Evolutionary conservation across 495 filamentous ascomycete species (phyloP), one percentile per base, ranked within the genome.

Genomic region (Podospora bellae-mahoneyi): DNA sequence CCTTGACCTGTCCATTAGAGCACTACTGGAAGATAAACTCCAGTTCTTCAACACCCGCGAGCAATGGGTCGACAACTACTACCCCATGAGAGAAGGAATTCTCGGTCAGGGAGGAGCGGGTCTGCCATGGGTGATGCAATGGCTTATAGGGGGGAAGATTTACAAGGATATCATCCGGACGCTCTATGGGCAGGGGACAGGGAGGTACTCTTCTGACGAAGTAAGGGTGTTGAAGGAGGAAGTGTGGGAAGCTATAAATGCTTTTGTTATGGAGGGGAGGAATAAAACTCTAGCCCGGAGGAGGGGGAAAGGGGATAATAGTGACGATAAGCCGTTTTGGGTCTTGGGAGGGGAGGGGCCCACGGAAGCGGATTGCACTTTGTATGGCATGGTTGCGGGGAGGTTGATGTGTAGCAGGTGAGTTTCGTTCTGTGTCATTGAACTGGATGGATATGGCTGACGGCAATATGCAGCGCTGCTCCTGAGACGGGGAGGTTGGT

Each of bases 61-160:
- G 74, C 78, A 79, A 69, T 90, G 86, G 87, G 68, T 80, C 4
- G 72, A 85, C 58, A 89, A 90, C 73, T 90, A 86, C 80, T 85
- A 88, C 74, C 73, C 77, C 7, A 87, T 88, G 86, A 84, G 88
- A 32, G 80, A 81, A 48, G 74, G 84, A 34, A 75, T 83, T 1
- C 78, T 90, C 18, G 59, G 23, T 4, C 23, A 15, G 4, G 56
- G 56, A 3, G 56, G 56, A 4, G 76, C 64, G 23, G 32, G 79
- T 0, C 26, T 88, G 2, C 81, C 86, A 0, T 89, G 83, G 71
- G 83, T 81, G 0, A 19, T 87, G 5, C 83, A 80, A n/a, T 60
- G 86, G 0, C 1, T 89, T 6, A 74, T 89, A n/a, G 88, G 88
- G 0, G 69, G 76, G 3, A 53, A 89, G 0, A 68, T 77, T n/a